These are phyloP conservation scores for Oryza australiensis DNA, from an alignment of 176 grass and related monocot genomes.

Conservation along the genomic window DNA sequence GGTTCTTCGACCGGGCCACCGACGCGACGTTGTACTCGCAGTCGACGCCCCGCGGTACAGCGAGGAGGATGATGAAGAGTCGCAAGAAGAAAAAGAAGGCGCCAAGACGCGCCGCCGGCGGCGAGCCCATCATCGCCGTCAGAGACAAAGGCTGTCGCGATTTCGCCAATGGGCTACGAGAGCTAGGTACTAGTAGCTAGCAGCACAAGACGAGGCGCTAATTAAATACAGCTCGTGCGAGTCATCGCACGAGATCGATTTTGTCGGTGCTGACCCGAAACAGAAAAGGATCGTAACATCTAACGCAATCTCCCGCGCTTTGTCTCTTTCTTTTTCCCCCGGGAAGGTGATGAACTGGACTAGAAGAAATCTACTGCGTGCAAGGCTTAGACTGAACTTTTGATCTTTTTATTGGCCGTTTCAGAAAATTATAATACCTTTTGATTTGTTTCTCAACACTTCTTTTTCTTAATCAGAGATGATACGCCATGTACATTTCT, in stretches of 20 bases:
- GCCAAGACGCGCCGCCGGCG: not conserved
- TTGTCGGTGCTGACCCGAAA: not conserved
- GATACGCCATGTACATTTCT: not conserved
- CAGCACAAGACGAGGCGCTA: not conserved
- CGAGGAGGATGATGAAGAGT: not conserved
- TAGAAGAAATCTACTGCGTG: not conserved
- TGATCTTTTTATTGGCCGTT: not conserved
- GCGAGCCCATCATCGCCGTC: conserved; percentile 22
- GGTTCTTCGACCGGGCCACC: not conserved
- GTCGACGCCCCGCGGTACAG: not conserved
- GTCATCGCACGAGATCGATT: not conserved
- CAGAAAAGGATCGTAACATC: not conserved
- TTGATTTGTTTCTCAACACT: not conserved
- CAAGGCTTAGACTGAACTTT: not conserved
- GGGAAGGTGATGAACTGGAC: not conserved
- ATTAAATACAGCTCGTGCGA: not conserved
- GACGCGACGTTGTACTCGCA: conserved; percentile 52
- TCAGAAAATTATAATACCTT: not conserved
- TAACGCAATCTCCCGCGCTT: no score
- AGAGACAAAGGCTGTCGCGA: not conserved
- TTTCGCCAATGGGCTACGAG: not conserved
- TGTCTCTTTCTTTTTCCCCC: not conserved
- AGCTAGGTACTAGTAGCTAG: not conserved
- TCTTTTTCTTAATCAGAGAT: not conserved
- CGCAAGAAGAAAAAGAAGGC: conserved; percentile 1